Percentiles rank a stretch among this genome's conserved stretches.
These are phyloP conservation scores for Chytriomyces confervae DNA, from an alignment of 192 early-diverging fungal species.

Conservation along the genomic window DNA sequence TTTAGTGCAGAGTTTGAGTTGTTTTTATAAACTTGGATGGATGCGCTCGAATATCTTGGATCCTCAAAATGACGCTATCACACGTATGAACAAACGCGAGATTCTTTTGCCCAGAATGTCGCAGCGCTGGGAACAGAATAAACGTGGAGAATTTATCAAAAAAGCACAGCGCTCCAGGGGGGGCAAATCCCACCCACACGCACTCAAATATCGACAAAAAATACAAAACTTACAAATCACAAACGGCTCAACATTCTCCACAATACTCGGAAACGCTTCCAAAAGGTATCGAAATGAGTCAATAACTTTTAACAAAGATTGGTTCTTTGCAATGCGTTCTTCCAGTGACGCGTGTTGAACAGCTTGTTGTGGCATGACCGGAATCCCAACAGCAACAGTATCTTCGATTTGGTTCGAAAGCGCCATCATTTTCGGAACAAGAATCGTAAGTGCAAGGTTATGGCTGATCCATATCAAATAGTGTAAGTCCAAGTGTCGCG, in stretches of 20 bases:
- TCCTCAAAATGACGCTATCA: background rate
- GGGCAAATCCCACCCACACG: no score
- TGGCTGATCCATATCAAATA: no score
- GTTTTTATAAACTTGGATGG: background rate
- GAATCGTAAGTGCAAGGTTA: background rate
- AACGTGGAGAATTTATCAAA: no score
- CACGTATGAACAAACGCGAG: background rate
- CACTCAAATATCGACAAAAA: no score
- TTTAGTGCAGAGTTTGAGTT: background rate
- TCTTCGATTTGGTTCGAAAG: slow-evolving; percentile 17
- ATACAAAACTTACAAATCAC: background rate
- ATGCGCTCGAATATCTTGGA: background rate
- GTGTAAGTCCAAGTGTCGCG: background rate
- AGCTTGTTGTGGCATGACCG: background rate
- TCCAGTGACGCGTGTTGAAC: background rate
- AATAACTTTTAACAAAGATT: slow-evolving; percentile 9
- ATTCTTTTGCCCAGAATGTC: slow-evolving; percentile 21
- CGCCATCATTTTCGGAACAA: slow-evolving; percentile 19
- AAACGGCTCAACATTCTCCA: slow-evolving; percentile 16
- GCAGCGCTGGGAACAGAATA: background rate
- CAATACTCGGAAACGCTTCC: slow-evolving; percentile 23
- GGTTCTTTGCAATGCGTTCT: background rate
- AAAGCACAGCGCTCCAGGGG: no score
- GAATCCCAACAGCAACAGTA: background rate
- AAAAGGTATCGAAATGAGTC: background rate